Conservation (phyloP, 2,329 filamentous ascomycete genomes). For the Exophiala alcalophila region DNA sequence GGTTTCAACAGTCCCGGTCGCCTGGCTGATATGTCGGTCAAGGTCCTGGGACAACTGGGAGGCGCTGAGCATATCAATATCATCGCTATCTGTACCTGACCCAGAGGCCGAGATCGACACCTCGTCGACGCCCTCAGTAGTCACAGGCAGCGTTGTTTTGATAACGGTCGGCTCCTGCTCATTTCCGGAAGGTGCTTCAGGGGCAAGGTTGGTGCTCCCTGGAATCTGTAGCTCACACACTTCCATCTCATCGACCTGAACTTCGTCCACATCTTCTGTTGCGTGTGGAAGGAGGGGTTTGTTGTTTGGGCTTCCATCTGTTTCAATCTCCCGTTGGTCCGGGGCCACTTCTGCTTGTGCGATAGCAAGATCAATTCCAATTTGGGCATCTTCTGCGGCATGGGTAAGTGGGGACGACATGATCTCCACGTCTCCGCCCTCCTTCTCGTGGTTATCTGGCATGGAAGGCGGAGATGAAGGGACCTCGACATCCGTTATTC, state of each 20-base stretch:
- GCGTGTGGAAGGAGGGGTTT: no score
- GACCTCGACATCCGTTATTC: constrained; percentile 27
- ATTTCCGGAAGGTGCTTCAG: no score
- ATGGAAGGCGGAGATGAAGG: constrained; percentile 31
- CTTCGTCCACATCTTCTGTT: neutral
- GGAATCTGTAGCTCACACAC: no score
- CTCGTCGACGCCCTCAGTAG: neutral
- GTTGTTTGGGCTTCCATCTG: no score
- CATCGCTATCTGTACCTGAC: constrained; percentile 36
- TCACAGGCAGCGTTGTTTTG: neutral
- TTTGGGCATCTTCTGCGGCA: constrained; percentile 11
- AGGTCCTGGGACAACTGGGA: constrained; percentile 47
- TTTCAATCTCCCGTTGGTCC: neutral
- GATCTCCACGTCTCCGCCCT: constrained; percentile 5
- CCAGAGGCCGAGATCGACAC: neutral
- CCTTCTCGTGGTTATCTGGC: constrained; percentile 14
- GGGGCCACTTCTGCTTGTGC: constrained; percentile 1
- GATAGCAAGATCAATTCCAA: constrained; percentile 15
- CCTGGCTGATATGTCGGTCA: constrained; percentile 29
- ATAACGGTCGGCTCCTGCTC: no score
- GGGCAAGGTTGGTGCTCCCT: no score
- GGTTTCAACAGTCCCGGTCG: neutral
- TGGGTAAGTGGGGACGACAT: constrained; percentile 22
- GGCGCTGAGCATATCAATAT: constrained; percentile 44
- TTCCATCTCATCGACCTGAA: no score